Percentiles rank a stretch among this genome's conserved stretches.
phyloP scores from a whole-genome alignment of 495 filamentous ascomycete genomes.

The Chaetomium fimeti region DNA sequence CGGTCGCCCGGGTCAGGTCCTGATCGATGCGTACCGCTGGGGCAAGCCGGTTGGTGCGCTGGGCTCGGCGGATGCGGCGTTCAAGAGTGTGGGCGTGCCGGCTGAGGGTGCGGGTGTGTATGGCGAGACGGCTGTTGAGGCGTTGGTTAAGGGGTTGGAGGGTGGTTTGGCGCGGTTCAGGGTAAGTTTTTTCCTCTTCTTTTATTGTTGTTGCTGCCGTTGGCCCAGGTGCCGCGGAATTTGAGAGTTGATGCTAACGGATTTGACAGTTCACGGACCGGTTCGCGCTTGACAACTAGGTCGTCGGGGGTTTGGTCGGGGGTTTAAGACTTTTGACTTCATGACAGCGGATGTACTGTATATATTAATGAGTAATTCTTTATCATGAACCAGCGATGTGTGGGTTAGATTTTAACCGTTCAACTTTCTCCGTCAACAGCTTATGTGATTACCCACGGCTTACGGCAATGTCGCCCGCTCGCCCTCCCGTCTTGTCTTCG shows the following conservation, averaged over 20 bases:
- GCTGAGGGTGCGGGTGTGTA: constrained; percentile 51
- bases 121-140: constrained; percentile 34
- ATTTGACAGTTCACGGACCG: constrained; percentile 46
- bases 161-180: constrained; percentile 65
- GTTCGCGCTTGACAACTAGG: constrained; percentile 52
- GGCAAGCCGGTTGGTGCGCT: constrained; percentile 71
- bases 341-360: neutral
- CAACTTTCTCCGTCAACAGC: neutral
- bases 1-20: constrained; percentile 62
- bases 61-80: constrained; percentile 43
- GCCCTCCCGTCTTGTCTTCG: neutral
- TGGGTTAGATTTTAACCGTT: too few species aligned
- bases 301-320: neutral
- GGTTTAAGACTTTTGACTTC: neutral
- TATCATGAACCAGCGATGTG: neutral
- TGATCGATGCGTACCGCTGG: constrained; percentile 64
- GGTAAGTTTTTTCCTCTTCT: constrained; percentile 34
- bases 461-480: neutral
- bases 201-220: neutral
- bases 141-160: constrained; percentile 51
- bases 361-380: neutral
- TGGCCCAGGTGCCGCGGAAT: neutral
- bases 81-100: constrained; percentile 44
- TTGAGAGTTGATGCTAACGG: constrained; percentile 4
- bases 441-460: neutral